These are phyloP conservation scores for Helianthus tuberosus DNA, from an alignment of 129 eudicot genomes.

Conservation along the genomic window DNA sequence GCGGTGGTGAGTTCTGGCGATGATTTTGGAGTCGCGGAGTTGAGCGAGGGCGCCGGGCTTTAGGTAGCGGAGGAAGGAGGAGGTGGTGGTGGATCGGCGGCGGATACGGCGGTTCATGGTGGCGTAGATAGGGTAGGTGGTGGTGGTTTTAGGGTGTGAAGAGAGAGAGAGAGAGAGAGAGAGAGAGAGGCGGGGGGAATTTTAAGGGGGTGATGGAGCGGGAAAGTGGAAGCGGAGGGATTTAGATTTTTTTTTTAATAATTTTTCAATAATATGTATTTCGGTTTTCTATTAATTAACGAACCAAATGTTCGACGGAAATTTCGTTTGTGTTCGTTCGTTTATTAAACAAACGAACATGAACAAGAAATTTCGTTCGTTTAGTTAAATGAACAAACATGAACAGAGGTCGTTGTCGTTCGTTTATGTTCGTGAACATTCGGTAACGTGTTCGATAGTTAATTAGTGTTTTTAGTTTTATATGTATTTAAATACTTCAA, in stretches of 20 bases:
- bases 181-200: background rate
- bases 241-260: background rate
- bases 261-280: no score
- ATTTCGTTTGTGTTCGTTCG: no score
- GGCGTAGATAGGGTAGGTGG: slow-evolving; percentile 13
- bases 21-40: slow-evolving; percentile 49
- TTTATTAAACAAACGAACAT: no score
- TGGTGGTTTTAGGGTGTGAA: background rate
- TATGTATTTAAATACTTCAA: no score
- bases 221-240: slow-evolving; percentile 17
- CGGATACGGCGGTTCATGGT: slow-evolving; percentile 45
- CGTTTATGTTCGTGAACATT: no score
- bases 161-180: slow-evolving; percentile 1
- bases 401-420: no score
- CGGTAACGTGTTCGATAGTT: no score
- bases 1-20: slow-evolving; percentile 43
- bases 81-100: slow-evolving; percentile 8
- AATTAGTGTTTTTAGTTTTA: no score
- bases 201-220: background rate
- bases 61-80: slow-evolving; percentile 32
- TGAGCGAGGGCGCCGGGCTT: slow-evolving; percentile 46
- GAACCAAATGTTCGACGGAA: no score
- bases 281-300: no score
- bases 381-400: no score
- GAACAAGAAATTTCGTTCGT: no score